Conservation (phyloP, 2,329 filamentous ascomycete genomes). For the Amauroascus niger region DNA sequence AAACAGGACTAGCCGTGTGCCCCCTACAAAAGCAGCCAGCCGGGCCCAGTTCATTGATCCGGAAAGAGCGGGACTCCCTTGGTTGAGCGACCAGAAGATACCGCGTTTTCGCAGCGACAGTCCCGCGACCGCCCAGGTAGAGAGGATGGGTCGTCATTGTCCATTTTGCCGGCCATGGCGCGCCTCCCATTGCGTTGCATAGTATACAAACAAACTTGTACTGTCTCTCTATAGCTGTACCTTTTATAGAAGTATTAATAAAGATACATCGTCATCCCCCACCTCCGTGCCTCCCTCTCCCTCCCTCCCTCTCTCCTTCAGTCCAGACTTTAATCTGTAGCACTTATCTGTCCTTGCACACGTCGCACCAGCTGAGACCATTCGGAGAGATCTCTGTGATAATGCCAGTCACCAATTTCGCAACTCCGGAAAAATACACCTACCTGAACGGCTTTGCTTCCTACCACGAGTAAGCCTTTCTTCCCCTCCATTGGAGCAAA, state of each 20-base stretch:
- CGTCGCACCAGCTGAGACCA: background rate
- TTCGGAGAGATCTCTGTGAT: slow-evolving; percentile 14
- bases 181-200: background rate
- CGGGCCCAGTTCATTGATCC: background rate
- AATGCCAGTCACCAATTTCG: slow-evolving; percentile 59
- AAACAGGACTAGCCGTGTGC: background rate
- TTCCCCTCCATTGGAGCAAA: no score
- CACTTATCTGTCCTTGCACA: no score
- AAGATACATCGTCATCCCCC: slow-evolving; percentile 1
- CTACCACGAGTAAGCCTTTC: slow-evolving; percentile 58
- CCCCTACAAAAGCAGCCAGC: background rate
- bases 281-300: background rate
- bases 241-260: slow-evolving; percentile 5
- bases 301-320: background rate
- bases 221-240: background rate
- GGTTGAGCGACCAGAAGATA: background rate
- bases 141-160: background rate
- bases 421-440: slow-evolving; percentile 56
- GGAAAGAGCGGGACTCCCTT: slow-evolving; percentile 2
- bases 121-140: background rate
- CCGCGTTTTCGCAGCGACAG: background rate
- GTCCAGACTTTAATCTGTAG: background rate
- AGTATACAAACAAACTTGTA: no score
- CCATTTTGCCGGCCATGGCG: no score
- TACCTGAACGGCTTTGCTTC: slow-evolving; percentile 72